These are phyloP conservation scores for Osmanthus fragrans DNA, from an alignment of 257 asterid species.

Conservation along the genomic window DNA sequence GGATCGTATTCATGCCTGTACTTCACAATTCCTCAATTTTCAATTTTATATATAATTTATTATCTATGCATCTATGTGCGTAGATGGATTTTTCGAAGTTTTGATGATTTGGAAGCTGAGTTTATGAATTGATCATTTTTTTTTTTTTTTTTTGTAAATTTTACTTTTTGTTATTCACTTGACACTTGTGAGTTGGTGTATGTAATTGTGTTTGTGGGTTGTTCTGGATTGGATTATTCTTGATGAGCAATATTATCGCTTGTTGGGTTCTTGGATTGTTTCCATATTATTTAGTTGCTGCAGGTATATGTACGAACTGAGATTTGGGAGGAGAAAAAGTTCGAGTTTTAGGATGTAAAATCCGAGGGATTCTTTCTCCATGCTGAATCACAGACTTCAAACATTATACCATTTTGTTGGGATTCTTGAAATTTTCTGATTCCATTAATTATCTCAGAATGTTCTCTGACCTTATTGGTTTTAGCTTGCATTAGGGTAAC, in stretches of 20 bases:
- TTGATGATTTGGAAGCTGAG: constrained; percentile 9
- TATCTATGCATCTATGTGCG: background rate
- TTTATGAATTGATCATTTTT: constrained; percentile 20
- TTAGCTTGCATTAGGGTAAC: constrained; percentile 4
- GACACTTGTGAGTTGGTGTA: background rate
- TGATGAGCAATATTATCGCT: background rate
- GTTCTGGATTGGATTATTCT: constrained; percentile 16
- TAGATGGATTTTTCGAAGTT: background rate
- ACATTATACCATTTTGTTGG: background rate
- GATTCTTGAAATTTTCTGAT: background rate
- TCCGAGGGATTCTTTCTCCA: background rate
- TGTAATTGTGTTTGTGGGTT: constrained; percentile 3
- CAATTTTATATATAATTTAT: background rate
- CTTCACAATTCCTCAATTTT: constrained; percentile 21
- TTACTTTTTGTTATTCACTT: background rate
- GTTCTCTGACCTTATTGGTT: constrained; percentile 11
- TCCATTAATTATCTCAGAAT: background rate
- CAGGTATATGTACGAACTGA: background rate
- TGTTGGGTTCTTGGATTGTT: background rate
- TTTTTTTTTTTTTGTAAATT: background rate
- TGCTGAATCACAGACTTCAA: background rate
- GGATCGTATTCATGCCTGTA: constrained; percentile 90
- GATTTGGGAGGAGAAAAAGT: background rate
- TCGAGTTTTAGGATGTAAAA: background rate
- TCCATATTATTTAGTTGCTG: background rate